Percentiles rank a stretch among this genome's conserved stretches.
Conservation (phyloP, 176 grass and related monocot species). For the Oryza officinalis region DNA sequence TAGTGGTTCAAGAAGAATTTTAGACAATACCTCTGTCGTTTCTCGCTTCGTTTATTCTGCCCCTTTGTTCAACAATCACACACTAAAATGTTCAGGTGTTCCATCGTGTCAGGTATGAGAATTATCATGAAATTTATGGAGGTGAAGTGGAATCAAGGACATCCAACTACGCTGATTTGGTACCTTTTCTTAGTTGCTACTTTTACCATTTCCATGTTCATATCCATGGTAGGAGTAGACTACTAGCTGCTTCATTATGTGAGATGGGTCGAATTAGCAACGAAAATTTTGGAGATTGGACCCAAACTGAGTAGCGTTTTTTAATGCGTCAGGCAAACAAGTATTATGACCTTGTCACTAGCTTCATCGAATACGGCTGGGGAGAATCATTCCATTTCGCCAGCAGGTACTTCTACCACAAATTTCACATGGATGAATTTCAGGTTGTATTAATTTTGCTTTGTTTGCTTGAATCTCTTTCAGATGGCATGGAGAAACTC, state of each 20-base stretch:
- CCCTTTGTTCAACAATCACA: not conserved
- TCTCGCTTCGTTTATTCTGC: too few relatives aligned
- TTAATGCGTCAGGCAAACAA: constrained; percentile 58
- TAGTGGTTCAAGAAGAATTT: too few relatives aligned
- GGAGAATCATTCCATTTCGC: constrained; percentile 88
- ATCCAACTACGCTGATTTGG: constrained; percentile 75
- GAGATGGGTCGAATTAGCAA: too few relatives aligned
- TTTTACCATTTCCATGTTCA: too few relatives aligned
- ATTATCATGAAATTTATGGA: constrained; percentile 64
- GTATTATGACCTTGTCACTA: constrained; percentile 82
- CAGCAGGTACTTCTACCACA: constrained; percentile 20
- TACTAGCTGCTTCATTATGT: too few relatives aligned
- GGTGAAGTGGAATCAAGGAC: constrained; percentile 74
- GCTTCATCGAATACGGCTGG: constrained; percentile 84
- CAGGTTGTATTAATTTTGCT: not conserved
- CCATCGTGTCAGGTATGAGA: constrained; percentile 54
- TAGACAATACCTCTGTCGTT: too few relatives aligned
- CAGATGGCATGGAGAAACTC: constrained; percentile 68
- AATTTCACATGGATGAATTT: too few relatives aligned
- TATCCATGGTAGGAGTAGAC: too few relatives aligned
- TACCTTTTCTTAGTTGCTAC: not conserved
- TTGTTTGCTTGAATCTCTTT: not conserved
- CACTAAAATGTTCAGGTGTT: not conserved
- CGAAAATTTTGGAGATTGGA: not conserved
- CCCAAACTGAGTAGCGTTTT: not conserved